phyloP scores from a whole-genome alignment of 73 alveolate genomes.

The Paramecium biaurelia region DNA sequence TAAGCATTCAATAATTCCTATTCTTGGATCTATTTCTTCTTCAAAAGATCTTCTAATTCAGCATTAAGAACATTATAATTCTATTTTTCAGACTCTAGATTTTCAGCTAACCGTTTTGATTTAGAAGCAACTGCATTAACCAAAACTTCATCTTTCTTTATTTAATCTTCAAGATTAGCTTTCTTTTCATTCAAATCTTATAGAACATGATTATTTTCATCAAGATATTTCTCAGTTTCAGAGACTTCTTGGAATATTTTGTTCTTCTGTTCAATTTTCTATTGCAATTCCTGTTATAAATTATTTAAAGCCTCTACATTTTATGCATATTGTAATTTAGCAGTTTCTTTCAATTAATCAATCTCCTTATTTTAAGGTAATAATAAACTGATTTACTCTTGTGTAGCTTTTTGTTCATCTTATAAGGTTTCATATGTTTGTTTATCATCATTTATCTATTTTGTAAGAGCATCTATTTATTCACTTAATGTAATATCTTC shows the following conservation, averaged over 20 bases:
- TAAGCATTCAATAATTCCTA: not conserved
- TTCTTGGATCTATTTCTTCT: not conserved
- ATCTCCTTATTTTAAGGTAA: not conserved
- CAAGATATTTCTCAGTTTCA: not conserved
- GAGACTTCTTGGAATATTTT: not conserved
- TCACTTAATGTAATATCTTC: not conserved
- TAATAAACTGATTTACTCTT: not conserved
- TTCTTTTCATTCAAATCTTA: not conserved
- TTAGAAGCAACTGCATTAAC: not conserved
- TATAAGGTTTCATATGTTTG: not conserved
- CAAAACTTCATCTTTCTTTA: not conserved
- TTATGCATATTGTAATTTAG: not conserved
- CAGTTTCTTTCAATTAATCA: not conserved
- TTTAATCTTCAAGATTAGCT: not conserved
- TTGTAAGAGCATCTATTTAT: not conserved
- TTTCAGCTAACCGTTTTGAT: not conserved
- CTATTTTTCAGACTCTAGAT: not conserved
- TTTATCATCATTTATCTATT: conserved; percentile 14
- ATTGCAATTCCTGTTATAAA: conserved; percentile 23
- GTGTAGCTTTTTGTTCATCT: not conserved
- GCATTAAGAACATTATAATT: not conserved
- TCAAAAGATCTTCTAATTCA: not conserved
- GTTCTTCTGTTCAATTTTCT: not conserved
- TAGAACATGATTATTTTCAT: not conserved
- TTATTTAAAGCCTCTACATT: not conserved